Base-by-base conservation (phyloP, 352 stramenopile genomes). In the Pythium dissimile region DNA sequence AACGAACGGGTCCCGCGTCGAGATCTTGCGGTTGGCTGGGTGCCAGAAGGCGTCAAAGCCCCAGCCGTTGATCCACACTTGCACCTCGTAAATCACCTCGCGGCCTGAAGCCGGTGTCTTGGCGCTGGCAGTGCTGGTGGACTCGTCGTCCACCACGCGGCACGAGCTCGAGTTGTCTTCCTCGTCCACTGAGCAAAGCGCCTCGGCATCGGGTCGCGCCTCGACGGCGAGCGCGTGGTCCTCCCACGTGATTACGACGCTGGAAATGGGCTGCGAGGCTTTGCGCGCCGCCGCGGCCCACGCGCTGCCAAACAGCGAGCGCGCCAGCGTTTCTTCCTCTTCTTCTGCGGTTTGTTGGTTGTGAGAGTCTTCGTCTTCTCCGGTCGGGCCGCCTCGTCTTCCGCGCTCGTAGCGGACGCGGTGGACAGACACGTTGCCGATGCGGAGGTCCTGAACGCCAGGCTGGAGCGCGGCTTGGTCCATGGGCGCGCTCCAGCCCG, bases 221-320 rank as follows among this genome's bases (percentile, higher is more conserved):
- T 57, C 37, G 15, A 35, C 62, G 16, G 67, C 64, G 7, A 76
- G 30, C 13, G 66, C 66, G 46, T 84, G 71, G 34, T 90, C 77
- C 51, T 90, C 80, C 80, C 80, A 90, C 28, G 75, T 84, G 39
- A 84, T 66, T 5, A 90, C 73, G 5, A 88, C 75, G 45, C 70
- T 77, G 7, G 73, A 72, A 15, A 80, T 66, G 23, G 79, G 1
- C 31, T 34, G 31, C 48, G 49, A 11, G 5, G 35, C 35, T 32
- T 57, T 50, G 23, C 38, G 53, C 23, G 30, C 23, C n/a, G 54
- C 39, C 10, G 57, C 44, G 45, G 47, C 34, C 55, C 55, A 67
- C 9, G 37, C 38, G 38, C 35, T 46, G 27, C 61, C 61, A 30
- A 67, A 62, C 5, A 67, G 44, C 37, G 59, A 53, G 7, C 52